phyloP scores from a whole-genome alignment of 192 early-diverging fungal genomes.

The Coemansia sp. region DNA sequence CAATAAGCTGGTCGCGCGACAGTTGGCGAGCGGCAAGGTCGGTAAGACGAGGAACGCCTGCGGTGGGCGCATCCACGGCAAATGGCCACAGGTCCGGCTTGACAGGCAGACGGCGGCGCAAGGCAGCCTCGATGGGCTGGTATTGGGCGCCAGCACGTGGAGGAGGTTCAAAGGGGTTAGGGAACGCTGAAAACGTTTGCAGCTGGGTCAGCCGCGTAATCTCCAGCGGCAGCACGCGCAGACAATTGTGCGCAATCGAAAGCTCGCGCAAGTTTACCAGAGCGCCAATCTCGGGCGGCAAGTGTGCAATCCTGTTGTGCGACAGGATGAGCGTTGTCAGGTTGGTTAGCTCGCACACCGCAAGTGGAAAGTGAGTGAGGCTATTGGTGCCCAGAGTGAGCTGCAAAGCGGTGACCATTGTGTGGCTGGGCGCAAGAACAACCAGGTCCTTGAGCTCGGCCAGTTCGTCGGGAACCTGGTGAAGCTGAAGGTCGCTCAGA shows the following conservation, averaged over 20 bases:
- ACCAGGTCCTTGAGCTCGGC: conserved; percentile 55
- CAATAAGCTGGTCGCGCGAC: conserved; percentile 16
- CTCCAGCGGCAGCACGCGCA: conserved; percentile 46
- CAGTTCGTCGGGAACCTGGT: conserved; percentile 49
- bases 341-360: conserved; percentile 50
- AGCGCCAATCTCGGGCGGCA: conserved; percentile 54
- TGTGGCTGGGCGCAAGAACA: conserved; percentile 40
- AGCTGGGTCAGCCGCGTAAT: conserved; percentile 26
- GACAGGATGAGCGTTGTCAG: conserved; percentile 53
- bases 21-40: conserved; percentile 48
- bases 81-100: conserved; percentile 17
- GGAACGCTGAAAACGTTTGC: conserved; percentile 35
- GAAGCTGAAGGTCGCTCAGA: conserved; percentile 54
- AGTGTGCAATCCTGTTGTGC: conserved; percentile 41
- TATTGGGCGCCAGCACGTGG: conserved; percentile 9
- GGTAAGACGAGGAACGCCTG: conserved; percentile 37
- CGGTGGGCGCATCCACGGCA: not conserved
- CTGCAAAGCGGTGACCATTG: conserved; percentile 40
- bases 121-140: conserved; percentile 1
- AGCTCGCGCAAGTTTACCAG: conserved; percentile 50
- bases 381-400: conserved; percentile 40
- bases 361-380: conserved; percentile 38
- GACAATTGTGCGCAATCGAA: conserved; percentile 44
- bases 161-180: conserved; percentile 38
- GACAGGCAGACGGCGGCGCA: conserved; percentile 8